Evolutionary conservation across 192 early-diverging fungal genomes (phyloP), one percentile per base, ranked within the genome.

Genomic region (Umbelopsis sp.): DNA sequence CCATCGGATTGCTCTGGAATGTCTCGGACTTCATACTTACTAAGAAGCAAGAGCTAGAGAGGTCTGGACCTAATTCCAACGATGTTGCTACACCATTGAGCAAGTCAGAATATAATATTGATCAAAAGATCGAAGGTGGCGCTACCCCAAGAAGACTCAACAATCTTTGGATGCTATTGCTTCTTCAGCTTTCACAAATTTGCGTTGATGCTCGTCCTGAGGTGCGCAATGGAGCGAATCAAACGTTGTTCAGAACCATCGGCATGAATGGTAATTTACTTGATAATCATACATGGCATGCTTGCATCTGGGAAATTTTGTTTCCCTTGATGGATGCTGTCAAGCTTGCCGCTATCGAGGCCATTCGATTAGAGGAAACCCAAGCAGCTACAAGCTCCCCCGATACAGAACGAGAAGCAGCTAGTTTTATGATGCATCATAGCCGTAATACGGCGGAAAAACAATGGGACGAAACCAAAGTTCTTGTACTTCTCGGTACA

Each of bases 171-270:
- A 89, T 97, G 85, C 80, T 94, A 6, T 84, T 98, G n/a, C 79
- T 98, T 13, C 86, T 86, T 33, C 86, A 94, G 69, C 85, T 99
- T 25, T 89, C 93, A 3, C 81, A 86, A 18, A 85, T 96, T 23
- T 95, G 94, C 64, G 88, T 91, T 15, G 98, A 99, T 71, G 69
- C 70, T 8, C 81, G 96, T 16, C 92, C 94, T 0, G 96, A 98
- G 72, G 96, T 99, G 11, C 86, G 98, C 25, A 94, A 97, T 72
- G 91, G 92, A 15, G 95, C 96, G 18, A 93, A 92, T 52, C 98
- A 98, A 75, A 98, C 96, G 4, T 80, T 99, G 52, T 97, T 97
- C 77, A 85, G 96, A 51, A 95, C 96, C 5, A 90, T 99, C 45
- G 88, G 90, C 47, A 93, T 97, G 83, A 94, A 97, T 71, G 98